Evolutionary conservation across 192 early-diverging fungal genomes (phyloP).

Genomic region (Dissophora globulifera): DNA sequence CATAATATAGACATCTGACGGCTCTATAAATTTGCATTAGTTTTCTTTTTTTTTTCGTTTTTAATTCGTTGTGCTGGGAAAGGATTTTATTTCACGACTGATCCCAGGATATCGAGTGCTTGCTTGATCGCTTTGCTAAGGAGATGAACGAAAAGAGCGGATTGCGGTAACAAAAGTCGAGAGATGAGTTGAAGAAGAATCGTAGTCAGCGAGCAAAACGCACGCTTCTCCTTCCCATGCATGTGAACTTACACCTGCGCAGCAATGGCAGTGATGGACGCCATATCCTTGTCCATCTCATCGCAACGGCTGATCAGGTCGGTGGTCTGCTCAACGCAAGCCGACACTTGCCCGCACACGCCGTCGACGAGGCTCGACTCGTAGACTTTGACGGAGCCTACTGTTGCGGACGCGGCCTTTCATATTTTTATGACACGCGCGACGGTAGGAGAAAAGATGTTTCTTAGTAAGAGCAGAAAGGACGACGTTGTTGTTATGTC

Average conservation of each 20-base stretch:
- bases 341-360: conserved; percentile 33
- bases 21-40: too few relatives aligned
- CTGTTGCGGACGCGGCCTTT: conserved; percentile 28
- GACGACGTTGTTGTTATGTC: too few relatives aligned
- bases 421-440: too few relatives aligned
- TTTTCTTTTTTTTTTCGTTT: neutral
- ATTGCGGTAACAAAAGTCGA: too few relatives aligned
- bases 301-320: conserved; percentile 44
- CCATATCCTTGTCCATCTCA: conserved; percentile 54
- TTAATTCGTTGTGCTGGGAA: neutral
- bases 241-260: conserved; percentile 23
- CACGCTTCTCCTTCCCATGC: too few relatives aligned
- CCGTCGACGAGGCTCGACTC: conserved; percentile 35
- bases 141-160: too few relatives aligned
- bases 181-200: too few relatives aligned
- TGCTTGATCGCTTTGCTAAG: conserved; percentile 39
- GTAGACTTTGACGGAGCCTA: conserved; percentile 34
- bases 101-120: conserved; percentile 31
- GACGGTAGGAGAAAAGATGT: too few relatives aligned
- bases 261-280: conserved; percentile 23
- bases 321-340: conserved; percentile 36
- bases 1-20: conserved; percentile 14
- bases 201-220: neutral
- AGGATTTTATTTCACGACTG: conserved; percentile 23
- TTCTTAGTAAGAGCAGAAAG: too few relatives aligned